Evolutionary conservation across 805 yeast species (phyloP).

Genomic region (Saturnispora dispora): DNA sequence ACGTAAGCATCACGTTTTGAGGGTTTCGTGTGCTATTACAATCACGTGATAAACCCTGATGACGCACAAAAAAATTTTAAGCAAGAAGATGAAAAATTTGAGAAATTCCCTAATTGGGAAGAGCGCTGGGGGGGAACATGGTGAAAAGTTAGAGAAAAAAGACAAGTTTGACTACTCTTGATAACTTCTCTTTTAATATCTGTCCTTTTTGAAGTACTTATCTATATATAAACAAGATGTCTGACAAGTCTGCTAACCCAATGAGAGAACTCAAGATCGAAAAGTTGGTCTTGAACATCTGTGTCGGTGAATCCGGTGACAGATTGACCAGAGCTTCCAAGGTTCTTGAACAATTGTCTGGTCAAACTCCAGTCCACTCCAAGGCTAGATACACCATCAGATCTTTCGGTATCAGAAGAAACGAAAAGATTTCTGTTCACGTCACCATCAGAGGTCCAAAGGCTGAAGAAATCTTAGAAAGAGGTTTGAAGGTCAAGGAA

Average conservation of each 20-base stretch:
- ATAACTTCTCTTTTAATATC: background rate
- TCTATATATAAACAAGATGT: constrained; percentile 20
- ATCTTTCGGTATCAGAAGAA: constrained; percentile 99
- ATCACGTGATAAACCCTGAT: background rate
- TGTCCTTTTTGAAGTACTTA: background rate
- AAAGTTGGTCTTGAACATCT: constrained; percentile 98
- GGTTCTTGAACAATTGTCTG: constrained; percentile 99
- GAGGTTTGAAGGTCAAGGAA: constrained; percentile 99
- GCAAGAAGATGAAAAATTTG: background rate
- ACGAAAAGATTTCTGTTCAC: constrained; percentile 98
- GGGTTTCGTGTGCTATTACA: background rate
- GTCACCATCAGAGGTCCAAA: constrained; percentile 99
- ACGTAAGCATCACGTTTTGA: background rate
- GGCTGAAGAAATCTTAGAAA: constrained; percentile 98
- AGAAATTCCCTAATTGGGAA: background rate
- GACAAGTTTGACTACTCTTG: background rate
- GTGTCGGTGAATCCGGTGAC: constrained; percentile 99
- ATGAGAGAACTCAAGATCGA: constrained; percentile 99
- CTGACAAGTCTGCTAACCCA: constrained; percentile 70
- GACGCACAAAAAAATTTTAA: background rate
- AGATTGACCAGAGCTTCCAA: constrained; percentile 99
- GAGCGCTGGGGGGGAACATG: background rate
- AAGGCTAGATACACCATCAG: constrained; percentile 99
- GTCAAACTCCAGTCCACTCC: constrained; percentile 99
- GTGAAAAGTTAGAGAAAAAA: background rate